Conservation (phyloP, 495 filamentous ascomycete genomes). For the Cercophora scortea region DNA sequence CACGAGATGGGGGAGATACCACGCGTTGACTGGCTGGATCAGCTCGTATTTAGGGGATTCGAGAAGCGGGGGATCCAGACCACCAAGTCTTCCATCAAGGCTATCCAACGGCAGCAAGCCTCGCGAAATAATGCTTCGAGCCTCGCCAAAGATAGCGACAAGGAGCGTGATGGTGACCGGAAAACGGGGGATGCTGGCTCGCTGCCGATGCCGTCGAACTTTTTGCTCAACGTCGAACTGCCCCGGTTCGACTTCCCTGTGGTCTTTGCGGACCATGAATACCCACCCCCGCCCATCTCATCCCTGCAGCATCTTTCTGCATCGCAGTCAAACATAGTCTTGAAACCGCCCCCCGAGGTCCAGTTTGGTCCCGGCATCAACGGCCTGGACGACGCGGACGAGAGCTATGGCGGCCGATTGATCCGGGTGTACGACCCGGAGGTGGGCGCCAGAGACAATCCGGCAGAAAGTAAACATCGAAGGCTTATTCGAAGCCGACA, state of each 20-base stretch:
- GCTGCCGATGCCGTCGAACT: constrained; percentile 41
- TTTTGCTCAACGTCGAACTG: constrained; percentile 79
- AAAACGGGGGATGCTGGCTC: constrained; percentile 35
- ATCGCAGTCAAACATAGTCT: constrained; percentile 55
- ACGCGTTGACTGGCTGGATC: constrained; percentile 89
- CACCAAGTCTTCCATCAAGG: constrained; percentile 28
- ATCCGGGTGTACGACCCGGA: constrained; percentile 92
- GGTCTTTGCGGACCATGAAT: constrained; percentile 91
- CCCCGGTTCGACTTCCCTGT: constrained; percentile 94
- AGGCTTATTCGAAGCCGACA: constrained; percentile 79
- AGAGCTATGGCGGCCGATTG: constrained; percentile 48
- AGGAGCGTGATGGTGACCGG: constrained; percentile 13
- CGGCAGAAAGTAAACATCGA: constrained; percentile 91
- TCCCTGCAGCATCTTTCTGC: constrained; percentile 54
- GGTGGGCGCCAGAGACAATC: constrained; percentile 79
- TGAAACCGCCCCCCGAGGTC: constrained; percentile 75
- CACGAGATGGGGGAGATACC: constrained; percentile 96
- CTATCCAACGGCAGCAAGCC: constrained; percentile 24
- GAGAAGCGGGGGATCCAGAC: constrained; percentile 65
- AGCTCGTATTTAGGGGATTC: constrained; percentile 78
- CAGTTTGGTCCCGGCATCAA: constrained; percentile 78
- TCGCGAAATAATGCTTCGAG: constrained; percentile 8
- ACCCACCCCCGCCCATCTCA: constrained; percentile 73
- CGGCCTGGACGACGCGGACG: constrained; percentile 46
- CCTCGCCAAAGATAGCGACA: constrained; percentile 26